Evolutionary conservation across 148 eudicot species (phyloP), one percentile per base, ranked within the genome.

Genomic region (Rhododendron ovatum): DNA sequence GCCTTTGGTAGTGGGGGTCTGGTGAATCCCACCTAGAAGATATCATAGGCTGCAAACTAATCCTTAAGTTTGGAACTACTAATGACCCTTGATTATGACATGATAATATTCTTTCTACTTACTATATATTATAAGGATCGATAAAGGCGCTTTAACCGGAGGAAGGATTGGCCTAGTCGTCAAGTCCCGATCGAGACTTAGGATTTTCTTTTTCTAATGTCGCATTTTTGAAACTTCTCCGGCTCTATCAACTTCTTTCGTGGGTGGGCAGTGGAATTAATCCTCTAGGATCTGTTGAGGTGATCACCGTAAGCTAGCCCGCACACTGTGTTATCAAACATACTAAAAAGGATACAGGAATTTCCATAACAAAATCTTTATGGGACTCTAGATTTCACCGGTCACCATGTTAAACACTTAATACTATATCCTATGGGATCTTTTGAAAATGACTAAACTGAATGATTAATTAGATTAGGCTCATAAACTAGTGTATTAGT

Each of bases 1-100:
- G 74, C 65, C 28, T 67, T 67, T 26, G 74, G 74, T 26, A 26
- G 74, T 67, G 74, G 74, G 74, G 74, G 74, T 67, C 1, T 67
- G 73, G 74, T 51, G 83, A 83, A 87, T 84, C 82, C 83, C 65
- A 89, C 85, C 87, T 80, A 87, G 59, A 75, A 84, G 43, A 88
- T 88, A 85, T 80, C 83, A 75, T 84, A 81, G 69, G 57, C 61
- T 69, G 28, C 43, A 71, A 71, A 77, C 55, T 73, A 67, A 43
- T n/a, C 48, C 81, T 41, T 73, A 41, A 22, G 79, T 78, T 47
- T 39, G 86, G 26, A 48, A 80, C 45, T 63, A 48, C 17, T 22
- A 61, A 65, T 79, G 28, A 86, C 15, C 50, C 33, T 80, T 8
- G 71, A 86, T 0, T 6, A 74, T 61, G 55, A 63, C 78, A 86